These are phyloP conservation scores for Ogataea trehaloabstinens DNA, from an alignment of 805 yeast genomes.

Conservation along the genomic window DNA sequence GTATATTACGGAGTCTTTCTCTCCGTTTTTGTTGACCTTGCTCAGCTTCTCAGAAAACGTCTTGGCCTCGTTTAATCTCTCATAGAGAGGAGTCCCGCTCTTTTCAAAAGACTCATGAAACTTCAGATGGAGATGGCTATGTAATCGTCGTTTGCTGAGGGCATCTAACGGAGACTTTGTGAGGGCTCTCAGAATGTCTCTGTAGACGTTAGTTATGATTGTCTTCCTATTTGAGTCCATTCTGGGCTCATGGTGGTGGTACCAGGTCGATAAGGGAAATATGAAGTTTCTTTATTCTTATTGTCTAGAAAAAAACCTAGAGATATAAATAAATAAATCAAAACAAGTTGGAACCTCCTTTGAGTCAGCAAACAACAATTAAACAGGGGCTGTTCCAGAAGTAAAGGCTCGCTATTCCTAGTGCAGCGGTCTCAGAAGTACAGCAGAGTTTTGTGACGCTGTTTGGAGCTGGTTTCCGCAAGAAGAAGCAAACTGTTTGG, in stretches of 20 bases:
- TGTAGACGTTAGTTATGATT: slow-evolving; percentile 5
- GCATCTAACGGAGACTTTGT: slow-evolving; percentile 8
- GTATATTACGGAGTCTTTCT: slow-evolving; percentile 7
- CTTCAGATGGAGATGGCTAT: slow-evolving; percentile 1
- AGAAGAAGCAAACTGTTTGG: too few species aligned
- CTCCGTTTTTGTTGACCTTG: slow-evolving; percentile 6
- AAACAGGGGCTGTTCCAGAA: too few species aligned
- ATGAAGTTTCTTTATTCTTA: too few species aligned
- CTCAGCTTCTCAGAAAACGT: slow-evolving; percentile 4
- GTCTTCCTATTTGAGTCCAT: slow-evolving; percentile 1
- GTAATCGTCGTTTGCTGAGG: slow-evolving; percentile 6
- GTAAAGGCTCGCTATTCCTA: too few species aligned
- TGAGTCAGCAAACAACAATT: too few species aligned
- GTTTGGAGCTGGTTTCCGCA: too few species aligned
- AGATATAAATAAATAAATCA: too few species aligned
- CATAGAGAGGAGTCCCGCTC: not conserved
- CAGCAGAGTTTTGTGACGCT: too few species aligned
- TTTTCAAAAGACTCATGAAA: slow-evolving; percentile 1
- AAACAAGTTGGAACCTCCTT: too few species aligned
- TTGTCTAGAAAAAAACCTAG: too few species aligned
- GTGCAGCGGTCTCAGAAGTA: too few species aligned
- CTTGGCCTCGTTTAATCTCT: slow-evolving; percentile 2
- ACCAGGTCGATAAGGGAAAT: too few species aligned
- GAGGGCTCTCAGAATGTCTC: slow-evolving; percentile 9
- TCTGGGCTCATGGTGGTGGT: slow-evolving; percentile 1